A percentile compares a stretch with the other conserved stretches of the same genome.
Evolutionary conservation across 192 early-diverging fungal genomes (phyloP).

Genomic region (Polychytrium aggregatum): DNA sequence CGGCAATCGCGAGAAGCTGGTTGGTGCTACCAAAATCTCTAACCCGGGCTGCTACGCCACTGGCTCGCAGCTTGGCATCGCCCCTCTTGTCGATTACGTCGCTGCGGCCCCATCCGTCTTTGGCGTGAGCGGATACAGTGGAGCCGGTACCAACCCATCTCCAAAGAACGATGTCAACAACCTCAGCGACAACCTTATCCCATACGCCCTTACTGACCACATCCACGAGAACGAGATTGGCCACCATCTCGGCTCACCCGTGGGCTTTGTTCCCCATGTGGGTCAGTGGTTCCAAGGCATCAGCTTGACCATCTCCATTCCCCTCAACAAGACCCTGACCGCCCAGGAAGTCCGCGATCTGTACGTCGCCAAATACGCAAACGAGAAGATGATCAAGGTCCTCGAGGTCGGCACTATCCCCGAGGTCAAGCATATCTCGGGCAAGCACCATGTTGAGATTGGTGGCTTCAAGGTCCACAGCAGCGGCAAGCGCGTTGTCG

Average conservation of each 20-base stretch:
- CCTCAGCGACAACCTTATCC: conserved; percentile 79
- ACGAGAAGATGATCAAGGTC: conserved; percentile 76
- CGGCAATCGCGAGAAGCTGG: conserved; percentile 52
- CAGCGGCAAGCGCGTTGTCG: conserved; percentile 61
- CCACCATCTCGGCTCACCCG: conserved; percentile 42
- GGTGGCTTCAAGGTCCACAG: conserved; percentile 85
- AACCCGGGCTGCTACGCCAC: conserved; percentile 99
- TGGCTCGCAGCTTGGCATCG: conserved; percentile 81
- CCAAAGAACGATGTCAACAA: conserved; percentile 87
- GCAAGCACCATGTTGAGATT: conserved; percentile 76
- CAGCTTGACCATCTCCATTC: conserved; percentile 76
- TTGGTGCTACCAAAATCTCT: conserved; percentile 49
- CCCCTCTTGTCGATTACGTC: conserved; percentile 58
- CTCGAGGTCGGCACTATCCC: conserved; percentile 55
- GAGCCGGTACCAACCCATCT: conserved; percentile 96
- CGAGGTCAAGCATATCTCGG: conserved; percentile 79
- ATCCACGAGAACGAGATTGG: conserved; percentile 93
- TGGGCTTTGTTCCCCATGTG: conserved; percentile 85
- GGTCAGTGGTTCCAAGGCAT: conserved; percentile 93
- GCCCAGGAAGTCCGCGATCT: conserved; percentile 57
- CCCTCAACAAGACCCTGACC: conserved; percentile 63
- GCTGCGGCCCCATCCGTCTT: conserved; percentile 62
- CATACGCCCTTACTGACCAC: conserved; percentile 86
- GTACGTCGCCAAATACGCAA: conserved; percentile 59
- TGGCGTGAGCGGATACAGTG: conserved; percentile 95